These are phyloP conservation scores for Salix dunnii DNA, from an alignment of 345 rosid species.

Conservation along the genomic window DNA sequence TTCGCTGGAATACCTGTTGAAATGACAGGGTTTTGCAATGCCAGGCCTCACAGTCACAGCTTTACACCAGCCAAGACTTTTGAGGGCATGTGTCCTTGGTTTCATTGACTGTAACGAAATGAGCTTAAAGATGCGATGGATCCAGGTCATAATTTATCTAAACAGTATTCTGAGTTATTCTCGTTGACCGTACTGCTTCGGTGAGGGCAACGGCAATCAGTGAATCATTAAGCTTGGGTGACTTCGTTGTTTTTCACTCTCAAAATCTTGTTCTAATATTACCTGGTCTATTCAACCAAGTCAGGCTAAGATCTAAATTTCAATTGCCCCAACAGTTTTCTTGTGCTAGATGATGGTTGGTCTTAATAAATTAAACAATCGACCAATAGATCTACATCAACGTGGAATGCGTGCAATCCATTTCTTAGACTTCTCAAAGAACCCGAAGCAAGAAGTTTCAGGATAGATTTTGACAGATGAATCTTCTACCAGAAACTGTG, in stretches of 20 bases:
- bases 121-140: no score
- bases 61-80: no score
- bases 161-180: no score
- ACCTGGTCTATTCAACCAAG: neutral
- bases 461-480: neutral
- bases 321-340: neutral
- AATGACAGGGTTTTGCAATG: no score
- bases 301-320: no score
- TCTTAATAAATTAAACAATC: neutral
- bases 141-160: no score
- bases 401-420: neutral
- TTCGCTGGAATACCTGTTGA: no score
- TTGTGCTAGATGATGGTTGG: neutral
- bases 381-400: neutral
- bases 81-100: no score
- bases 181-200: no score
- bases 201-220: no score
- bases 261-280: neutral
- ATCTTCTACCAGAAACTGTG: constrained; percentile 49
- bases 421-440: neutral
- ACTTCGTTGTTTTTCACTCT: neutral
- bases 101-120: no score
- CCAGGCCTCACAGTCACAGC: no score
- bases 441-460: neutral
- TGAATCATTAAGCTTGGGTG: neutral